Evolutionary conservation across 2,329 filamentous ascomycete species (phyloP), one percentile per base, ranked within the genome.

Genomic region (Cercospora brassicicola): DNA sequence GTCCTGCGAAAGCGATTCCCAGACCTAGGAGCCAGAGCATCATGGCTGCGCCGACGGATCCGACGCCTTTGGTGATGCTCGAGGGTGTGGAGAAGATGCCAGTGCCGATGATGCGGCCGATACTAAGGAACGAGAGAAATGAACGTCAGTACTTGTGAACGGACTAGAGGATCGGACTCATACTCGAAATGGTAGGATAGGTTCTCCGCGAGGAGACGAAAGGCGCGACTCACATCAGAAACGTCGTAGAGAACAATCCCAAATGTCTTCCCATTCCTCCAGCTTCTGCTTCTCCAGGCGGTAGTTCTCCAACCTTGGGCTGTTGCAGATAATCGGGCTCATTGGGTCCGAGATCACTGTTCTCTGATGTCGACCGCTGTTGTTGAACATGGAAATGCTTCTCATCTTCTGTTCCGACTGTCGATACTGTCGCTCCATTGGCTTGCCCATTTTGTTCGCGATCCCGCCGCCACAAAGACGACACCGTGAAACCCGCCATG

Each of bases 11-110:
- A 0, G 88, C 84, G 64, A 89, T 86, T 30, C 89, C 57, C 64
- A 86, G 86, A 2, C 89, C 89, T 10, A 90, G 82, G 0, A 85
- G 76, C 89, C 89, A 91, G 77, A 87, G 90, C 13, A 91, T 82
- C 64, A 91, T 78, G 36, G 83, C 81, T 1, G 90, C 77, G 0
- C 89, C 89, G 9, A 90, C 81, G 0, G 88, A 90, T 0, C 88
- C 89, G 0, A 87, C 86, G 1, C 64, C 67, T 33, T 26, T 30
- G 20, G 60, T 66, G n/a, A 69, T 66, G 28, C 63, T 56, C 2
- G 56, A 64, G 4, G 67, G 67, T 6, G 67, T 69, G 20, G 64
- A 64, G 60, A 67, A 69, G 23, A 69, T 67, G 23, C 68, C 68
- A 10, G 65, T 69, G 3, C 68, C 68, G 18, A 69, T 69, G 28